Evolutionary conservation across 257 asterid species (phyloP), one percentile per base, ranked within the genome.

Genomic region (Ajuga chamaepitys): DNA sequence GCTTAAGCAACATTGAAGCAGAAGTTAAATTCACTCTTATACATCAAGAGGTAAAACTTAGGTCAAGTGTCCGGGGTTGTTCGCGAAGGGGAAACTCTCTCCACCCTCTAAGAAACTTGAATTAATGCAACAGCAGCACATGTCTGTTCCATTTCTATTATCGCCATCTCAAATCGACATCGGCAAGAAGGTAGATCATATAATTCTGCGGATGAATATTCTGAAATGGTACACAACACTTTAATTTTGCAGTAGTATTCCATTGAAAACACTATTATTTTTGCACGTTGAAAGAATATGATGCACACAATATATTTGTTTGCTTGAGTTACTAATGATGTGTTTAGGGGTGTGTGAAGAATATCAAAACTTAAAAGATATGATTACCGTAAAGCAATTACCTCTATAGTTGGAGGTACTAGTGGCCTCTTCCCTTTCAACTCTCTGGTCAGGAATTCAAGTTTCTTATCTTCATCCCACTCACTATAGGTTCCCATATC

Each of bases 401-500:
- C 99, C 87, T 87, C 86, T 72, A 89, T 89, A 56, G 84, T 70
- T 64, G 85, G 82, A 52, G 99, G 99, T 62, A 93, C 85, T 30
- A 93, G 78, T 28, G 99, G 97, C 73, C 99, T 82, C 83, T 93
- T 93, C 78, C 99, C 96, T 73, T 93, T 93, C 40, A 93, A 86
- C 82, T 93, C 99, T 66, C 73, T 81, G 11, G 88, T 89, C 77
- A 93, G 78, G 71, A 93, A 93, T 38, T 89, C 95, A n/a, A 89
- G 84, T 75, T 79, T 93, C 75, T 70, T 83, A 18, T 77, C 94
- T 84, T 93, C 99, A 66, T 87, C 90, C 99, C 99, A 93, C 73
- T 89, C 95, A 66, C 96, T 89, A 48, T 93, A 93, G 60, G 90
- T 78, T 37, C 97, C 99, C 87, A 89, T 87, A 77, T 86, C 99